These are phyloP conservation scores for Helianthus annuus DNA, from an alignment of 129 eudicot genomes.

Conservation along the genomic window HanXRQr2.0-SUNRISE NC_035438.2:319417-319916, in stretches of 20 bases:
- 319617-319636: conserved; percentile 15
- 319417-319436: too few relatives aligned
- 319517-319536: conserved; percentile 42
- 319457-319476: too few relatives aligned
- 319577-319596: conserved; percentile 36
- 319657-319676: conserved; percentile 35
- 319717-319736: conserved; percentile 42
- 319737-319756: conserved; percentile 55
- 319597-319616: conserved; percentile 47
- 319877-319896: too few relatives aligned
- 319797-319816: conserved; percentile 19
- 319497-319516: conserved; percentile 31
- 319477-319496: too few relatives aligned
- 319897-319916: too few relatives aligned
- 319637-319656: conserved; percentile 29
- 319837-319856: too few relatives aligned
- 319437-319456: too few relatives aligned
- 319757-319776: conserved; percentile 9
- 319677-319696: conserved; percentile 25
- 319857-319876: too few relatives aligned
- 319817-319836: too few relatives aligned
- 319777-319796: conserved; percentile 10
- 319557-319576: conserved; percentile 4
- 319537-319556: conserved; percentile 38
- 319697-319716: conserved; percentile 19